A percentile compares a stretch with the other conserved stretches of the same genome.
Evolutionary conservation across 1,284 basidiomycete genomes (phyloP).

Genomic region (Trichosporon coremiiforme): DNA sequence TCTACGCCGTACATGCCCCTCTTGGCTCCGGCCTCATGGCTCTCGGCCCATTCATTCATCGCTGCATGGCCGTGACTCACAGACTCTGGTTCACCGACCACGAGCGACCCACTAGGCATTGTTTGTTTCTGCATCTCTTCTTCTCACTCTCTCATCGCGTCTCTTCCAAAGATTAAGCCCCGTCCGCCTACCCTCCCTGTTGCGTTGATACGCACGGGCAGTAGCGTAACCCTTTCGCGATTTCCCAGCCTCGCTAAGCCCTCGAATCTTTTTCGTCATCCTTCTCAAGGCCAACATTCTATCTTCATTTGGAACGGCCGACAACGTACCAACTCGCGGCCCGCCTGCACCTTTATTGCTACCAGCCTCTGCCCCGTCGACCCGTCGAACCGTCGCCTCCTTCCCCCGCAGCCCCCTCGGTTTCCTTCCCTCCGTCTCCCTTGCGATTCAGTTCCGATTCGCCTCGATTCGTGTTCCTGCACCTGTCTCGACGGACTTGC

Average conservation of each 20-base stretch:
- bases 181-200: slow-evolving; percentile 8
- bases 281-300: slow-evolving; percentile 13
- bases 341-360: slow-evolving; percentile 4
- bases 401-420: not conserved
- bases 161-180: not conserved
- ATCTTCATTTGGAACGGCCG: not conserved
- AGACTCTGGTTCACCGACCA: not conserved
- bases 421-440: not conserved
- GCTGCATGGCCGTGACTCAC: not conserved
- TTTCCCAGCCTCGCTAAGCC: slow-evolving; percentile 6
- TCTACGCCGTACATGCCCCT: not conserved
- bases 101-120: not conserved
- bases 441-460: not conserved
- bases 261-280: slow-evolving; percentile 11
- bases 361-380: slow-evolving; percentile 3
- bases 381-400: not conserved
- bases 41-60: slow-evolving; percentile 4
- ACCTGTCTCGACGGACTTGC: not conserved
- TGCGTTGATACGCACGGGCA: slow-evolving; percentile 17
- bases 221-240: not conserved
- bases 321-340: slow-evolving; percentile 12
- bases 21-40: not conserved
- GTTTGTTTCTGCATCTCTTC: slow-evolving; percentile 1
- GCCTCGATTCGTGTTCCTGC: not conserved
- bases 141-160: not conserved